These are phyloP conservation scores for Pythium diclinum DNA, from an alignment of 352 stramenopile genomes.

Conservation along the genomic window DNA sequence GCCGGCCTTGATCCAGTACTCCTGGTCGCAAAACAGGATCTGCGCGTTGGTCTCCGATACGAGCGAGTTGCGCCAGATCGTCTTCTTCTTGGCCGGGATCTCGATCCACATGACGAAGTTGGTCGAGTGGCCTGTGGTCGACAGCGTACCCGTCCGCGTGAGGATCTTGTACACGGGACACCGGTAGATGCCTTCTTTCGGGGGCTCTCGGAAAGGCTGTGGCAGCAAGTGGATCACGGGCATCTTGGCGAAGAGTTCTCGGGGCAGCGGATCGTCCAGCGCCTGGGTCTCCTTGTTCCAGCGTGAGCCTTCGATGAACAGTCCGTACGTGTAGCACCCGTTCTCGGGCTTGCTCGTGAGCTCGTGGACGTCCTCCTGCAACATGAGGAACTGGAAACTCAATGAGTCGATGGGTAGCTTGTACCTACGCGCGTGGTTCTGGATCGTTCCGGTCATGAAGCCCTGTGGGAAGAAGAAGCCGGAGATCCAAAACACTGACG, in stretches of 20 bases:
- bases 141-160: constrained; percentile 88
- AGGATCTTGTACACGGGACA: constrained; percentile 91
- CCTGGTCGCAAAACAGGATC: constrained; percentile 61
- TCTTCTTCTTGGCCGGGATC: constrained; percentile 81
- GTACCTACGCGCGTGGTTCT: constrained; percentile 91
- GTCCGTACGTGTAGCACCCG: constrained; percentile 88
- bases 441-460: constrained; percentile 90
- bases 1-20: constrained; percentile 74
- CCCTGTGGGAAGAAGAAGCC: constrained; percentile 92
- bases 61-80: constrained; percentile 51
- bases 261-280: constrained; percentile 47
- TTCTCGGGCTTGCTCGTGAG: constrained; percentile 59
- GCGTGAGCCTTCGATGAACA: constrained; percentile 90
- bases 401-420: constrained; percentile 91
- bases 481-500: constrained; percentile 86
- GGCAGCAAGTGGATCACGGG: constrained; percentile 81
- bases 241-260: constrained; percentile 52
- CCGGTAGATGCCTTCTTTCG: constrained; percentile 68
- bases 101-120: constrained; percentile 99
- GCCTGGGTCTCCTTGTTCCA: constrained; percentile 65
- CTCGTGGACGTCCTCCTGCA: constrained; percentile 45
- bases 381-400: constrained; percentile 88
- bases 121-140: constrained; percentile 94
- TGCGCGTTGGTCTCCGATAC: constrained; percentile 76
- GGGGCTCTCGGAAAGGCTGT: constrained; percentile 52